These are phyloP conservation scores for Endoconidiophora polonica DNA, from an alignment of 2,329 filamentous ascomycete species.

Conservation along the genomic window DNA sequence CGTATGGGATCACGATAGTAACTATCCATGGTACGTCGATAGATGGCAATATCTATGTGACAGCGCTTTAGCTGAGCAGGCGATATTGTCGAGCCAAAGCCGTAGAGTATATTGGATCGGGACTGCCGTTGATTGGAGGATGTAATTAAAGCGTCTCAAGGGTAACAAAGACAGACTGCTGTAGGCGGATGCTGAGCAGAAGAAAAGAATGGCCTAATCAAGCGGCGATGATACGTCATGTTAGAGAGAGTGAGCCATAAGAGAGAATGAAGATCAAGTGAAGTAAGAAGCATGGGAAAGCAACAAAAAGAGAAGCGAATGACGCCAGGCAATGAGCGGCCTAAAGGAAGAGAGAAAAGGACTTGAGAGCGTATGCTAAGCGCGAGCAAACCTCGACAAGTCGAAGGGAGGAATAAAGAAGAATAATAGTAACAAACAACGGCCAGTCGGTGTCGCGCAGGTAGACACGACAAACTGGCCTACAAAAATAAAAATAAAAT, in stretches of 20 bases:
- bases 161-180: conserved; percentile 16
- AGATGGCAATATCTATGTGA: not conserved
- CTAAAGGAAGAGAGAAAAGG: not conserved
- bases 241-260: conserved; percentile 36
- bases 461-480: not conserved
- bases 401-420: not conserved
- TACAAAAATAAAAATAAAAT: not conserved
- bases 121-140: conserved; percentile 12
- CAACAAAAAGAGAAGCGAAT: conserved; percentile 2
- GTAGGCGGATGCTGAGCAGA: conserved; percentile 13
- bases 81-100: not conserved
- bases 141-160: conserved; percentile 17
- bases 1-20: conserved; percentile 39
- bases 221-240: conserved; percentile 23
- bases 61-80: not conserved
- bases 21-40: conserved; percentile 32
- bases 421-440: not conserved
- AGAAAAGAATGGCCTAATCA: conserved; percentile 27
- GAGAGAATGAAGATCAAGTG: conserved; percentile 15
- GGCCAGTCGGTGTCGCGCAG: too few species aligned
- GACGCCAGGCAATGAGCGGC: not conserved
- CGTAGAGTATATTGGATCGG: not conserved
- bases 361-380: too few species aligned
- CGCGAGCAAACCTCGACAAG: not conserved
- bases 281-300: conserved; percentile 12